A percentile compares a stretch with the other conserved stretches of the same genome.
phyloP scores from a whole-genome alignment of 257 asterid species.

The Solanum megistacrolobum region DNA sequence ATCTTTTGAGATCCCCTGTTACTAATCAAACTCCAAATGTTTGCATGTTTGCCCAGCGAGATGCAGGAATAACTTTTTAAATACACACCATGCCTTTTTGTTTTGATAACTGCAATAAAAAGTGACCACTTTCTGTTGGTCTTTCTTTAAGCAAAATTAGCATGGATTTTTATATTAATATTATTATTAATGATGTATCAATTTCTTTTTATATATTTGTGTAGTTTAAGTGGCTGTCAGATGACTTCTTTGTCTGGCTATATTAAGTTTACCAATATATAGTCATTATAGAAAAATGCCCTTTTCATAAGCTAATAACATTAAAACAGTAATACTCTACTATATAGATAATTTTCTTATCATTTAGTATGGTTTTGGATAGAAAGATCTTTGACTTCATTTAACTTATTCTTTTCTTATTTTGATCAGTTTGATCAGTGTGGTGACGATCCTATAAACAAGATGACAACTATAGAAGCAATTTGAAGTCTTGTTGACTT shows the following conservation, averaged over 20 bases:
- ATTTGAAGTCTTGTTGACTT: slow-evolving; percentile 44
- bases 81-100: neutral
- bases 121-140: neutral
- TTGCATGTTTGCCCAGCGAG: neutral
- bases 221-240: neutral
- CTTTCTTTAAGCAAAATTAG: neutral
- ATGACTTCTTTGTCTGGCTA: neutral
- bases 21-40: neutral
- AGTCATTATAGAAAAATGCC: neutral
- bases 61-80: neutral
- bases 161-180: neutral
- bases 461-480: slow-evolving; percentile 68
- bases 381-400: neutral
- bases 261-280: neutral
- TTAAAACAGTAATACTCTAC: neutral
- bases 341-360: neutral
- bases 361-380: neutral
- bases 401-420: neutral
- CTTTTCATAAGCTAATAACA: neutral
- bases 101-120: neutral
- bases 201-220: neutral
- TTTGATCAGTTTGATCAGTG: slow-evolving; percentile 48
- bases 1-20: neutral
- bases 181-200: neutral
- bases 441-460: slow-evolving; percentile 80